Conservation (phyloP, 495 filamentous ascomycete species). For the Parathielavia hyrcaniae region DNA sequence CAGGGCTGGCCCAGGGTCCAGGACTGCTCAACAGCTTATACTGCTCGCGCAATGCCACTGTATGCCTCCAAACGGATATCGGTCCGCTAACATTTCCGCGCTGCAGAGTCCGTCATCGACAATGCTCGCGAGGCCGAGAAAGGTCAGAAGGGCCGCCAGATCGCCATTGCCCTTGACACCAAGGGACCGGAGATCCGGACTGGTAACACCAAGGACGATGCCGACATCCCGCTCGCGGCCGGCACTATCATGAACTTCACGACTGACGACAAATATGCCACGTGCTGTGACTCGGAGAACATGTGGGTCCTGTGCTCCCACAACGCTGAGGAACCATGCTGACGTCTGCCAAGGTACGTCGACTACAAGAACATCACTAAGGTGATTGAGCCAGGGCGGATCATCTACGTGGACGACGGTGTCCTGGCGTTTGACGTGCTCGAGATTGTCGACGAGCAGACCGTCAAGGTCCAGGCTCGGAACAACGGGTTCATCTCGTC, state of each 20-base stretch:
- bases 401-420: conserved; percentile 97
- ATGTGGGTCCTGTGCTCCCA: conserved; percentile 60
- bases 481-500: conserved; percentile 99
- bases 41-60: background rate
- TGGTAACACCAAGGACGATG: conserved; percentile 79
- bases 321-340: conserved; percentile 1
- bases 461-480: conserved; percentile 70
- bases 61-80: conserved; percentile 42
- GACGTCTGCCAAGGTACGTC: conserved; percentile 62
- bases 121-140: conserved; percentile 81
- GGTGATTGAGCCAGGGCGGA: conserved; percentile 85
- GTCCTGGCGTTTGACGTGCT: conserved; percentile 93
- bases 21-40: conserved; percentile 6
- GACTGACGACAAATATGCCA: conserved; percentile 92
- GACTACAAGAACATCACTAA: conserved; percentile 99
- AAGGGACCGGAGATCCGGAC: conserved; percentile 99
- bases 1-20: conserved; percentile 20
- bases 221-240: conserved; percentile 76
- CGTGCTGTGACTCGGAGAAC: conserved; percentile 74
- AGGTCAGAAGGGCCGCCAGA: conserved; percentile 66
- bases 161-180: conserved; percentile 96
- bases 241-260: conserved; percentile 88
- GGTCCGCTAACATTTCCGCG: conserved; percentile 10
- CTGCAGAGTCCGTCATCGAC: conserved; percentile 79
- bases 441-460: conserved; percentile 81